A percentile compares a stretch with the other conserved stretches of the same genome.
Evolutionary conservation across 169 alveolate genomes (phyloP).

Genomic region (Plasmodium gonderi): DNA sequence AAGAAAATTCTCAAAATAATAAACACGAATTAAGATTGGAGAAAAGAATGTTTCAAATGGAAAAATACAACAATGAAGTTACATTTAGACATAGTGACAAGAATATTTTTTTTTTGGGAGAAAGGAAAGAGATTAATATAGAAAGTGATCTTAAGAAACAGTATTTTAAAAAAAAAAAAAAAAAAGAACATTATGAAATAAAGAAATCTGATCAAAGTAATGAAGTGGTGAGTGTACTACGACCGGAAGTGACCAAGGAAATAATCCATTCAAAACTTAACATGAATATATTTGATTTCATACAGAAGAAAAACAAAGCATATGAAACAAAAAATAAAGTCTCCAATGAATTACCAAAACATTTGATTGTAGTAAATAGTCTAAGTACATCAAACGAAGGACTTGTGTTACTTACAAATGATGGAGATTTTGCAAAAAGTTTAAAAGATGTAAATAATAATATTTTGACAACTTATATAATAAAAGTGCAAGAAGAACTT

Average conservation of each 20-base stretch:
- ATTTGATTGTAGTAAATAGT: conserved; percentile 50
- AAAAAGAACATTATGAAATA: no score
- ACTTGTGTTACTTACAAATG: conserved; percentile 41
- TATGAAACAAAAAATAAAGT: conserved; percentile 35
- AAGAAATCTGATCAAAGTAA: background rate
- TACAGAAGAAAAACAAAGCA: conserved; percentile 21
- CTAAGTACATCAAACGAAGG: conserved; percentile 40
- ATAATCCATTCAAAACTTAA: background rate
- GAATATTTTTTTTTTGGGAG: background rate
- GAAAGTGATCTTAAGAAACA: background rate
- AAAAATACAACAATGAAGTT: background rate
- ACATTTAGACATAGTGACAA: background rate
- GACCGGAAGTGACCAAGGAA: background rate
- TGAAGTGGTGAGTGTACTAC: background rate
- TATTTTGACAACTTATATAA: conserved; percentile 44
- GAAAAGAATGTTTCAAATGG: background rate
- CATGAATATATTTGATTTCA: conserved; percentile 30
- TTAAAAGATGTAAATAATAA: conserved; percentile 52
- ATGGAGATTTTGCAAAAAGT: conserved; percentile 66
- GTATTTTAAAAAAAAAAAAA: background rate
- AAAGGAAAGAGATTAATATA: background rate
- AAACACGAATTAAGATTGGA: background rate
- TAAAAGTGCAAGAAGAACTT: conserved; percentile 50
- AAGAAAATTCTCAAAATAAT: no score
- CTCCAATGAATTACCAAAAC: conserved; percentile 34